phyloP scores from a whole-genome alignment of 2,329 filamentous ascomycete genomes.

The Alternaria sp. region DNA sequence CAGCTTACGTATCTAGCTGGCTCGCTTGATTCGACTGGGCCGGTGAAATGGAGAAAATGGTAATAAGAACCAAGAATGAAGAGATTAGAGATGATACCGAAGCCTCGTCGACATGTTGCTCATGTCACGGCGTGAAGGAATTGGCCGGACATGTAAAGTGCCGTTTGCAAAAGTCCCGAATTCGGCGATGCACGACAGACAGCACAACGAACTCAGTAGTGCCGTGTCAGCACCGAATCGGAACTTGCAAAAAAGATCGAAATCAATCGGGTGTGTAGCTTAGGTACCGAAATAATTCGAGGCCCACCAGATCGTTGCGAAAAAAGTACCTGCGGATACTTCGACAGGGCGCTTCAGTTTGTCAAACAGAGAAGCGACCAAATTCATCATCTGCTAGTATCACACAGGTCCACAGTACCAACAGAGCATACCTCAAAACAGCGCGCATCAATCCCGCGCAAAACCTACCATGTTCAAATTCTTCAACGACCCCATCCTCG shows the following conservation, averaged over 20 bases:
- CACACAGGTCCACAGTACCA: background rate
- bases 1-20: background rate
- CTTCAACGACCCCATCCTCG: constrained; percentile 8
- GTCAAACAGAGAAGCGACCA: background rate
- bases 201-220: background rate
- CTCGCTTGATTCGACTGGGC: background rate
- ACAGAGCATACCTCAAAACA: background rate
- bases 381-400: too few species aligned
- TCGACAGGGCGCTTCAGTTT: background rate
- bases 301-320: background rate
- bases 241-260: background rate
- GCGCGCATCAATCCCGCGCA: background rate
- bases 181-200: background rate
- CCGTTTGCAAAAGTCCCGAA: background rate
- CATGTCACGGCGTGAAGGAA: background rate
- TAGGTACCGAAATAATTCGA: background rate
- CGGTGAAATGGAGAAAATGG: background rate
- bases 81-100: background rate
- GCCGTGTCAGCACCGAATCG: background rate
- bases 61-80: background rate
- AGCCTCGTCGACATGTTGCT: background rate
- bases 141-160: background rate
- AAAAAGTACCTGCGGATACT: background rate
- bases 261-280: background rate
- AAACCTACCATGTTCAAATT: constrained; percentile 23